Conservation (phyloP, 257 asterid genomes). For the Ilex aquifolium region DNA sequence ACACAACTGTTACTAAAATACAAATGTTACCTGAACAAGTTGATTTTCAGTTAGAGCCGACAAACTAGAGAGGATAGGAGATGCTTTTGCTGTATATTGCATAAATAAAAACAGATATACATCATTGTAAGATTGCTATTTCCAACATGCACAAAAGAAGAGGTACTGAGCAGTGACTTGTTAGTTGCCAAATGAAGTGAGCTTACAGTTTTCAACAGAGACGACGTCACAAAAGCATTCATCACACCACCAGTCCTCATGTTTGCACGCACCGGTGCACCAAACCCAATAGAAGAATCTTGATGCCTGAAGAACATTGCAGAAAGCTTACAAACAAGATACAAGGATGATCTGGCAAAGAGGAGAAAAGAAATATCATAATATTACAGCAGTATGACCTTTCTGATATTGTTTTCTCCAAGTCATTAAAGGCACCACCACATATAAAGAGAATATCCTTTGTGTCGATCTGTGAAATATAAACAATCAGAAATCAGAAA, state of each 20-base stretch:
- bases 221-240: slow-evolving; percentile 79
- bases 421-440: slow-evolving; percentile 96
- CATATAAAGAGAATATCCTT: slow-evolving; percentile 97
- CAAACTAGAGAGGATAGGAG: slow-evolving; percentile 88
- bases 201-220: slow-evolving; percentile 84
- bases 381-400: slow-evolving; percentile 40
- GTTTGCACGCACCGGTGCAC: slow-evolving; percentile 95
- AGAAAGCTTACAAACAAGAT: slow-evolving; percentile 10
- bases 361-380: slow-evolving; percentile 1
- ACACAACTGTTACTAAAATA: too few relatives aligned
- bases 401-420: slow-evolving; percentile 96
- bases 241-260: slow-evolving; percentile 79
- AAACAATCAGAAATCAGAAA: neutral
- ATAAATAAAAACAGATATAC: too few relatives aligned
- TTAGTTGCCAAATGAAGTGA: too few relatives aligned
- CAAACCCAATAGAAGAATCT: slow-evolving; percentile 97
- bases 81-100: neutral
- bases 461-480: slow-evolving; percentile 75
- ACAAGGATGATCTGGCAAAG: neutral
- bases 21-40: slow-evolving; percentile 77
- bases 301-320: slow-evolving; percentile 67
- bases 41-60: slow-evolving; percentile 95
- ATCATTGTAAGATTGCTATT: too few relatives aligned
- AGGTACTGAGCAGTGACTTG: neutral
- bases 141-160: neutral